Evolutionary conservation across 2,329 filamentous ascomycete species (phyloP).

Genomic region (Scytalidium sp.): DNA sequence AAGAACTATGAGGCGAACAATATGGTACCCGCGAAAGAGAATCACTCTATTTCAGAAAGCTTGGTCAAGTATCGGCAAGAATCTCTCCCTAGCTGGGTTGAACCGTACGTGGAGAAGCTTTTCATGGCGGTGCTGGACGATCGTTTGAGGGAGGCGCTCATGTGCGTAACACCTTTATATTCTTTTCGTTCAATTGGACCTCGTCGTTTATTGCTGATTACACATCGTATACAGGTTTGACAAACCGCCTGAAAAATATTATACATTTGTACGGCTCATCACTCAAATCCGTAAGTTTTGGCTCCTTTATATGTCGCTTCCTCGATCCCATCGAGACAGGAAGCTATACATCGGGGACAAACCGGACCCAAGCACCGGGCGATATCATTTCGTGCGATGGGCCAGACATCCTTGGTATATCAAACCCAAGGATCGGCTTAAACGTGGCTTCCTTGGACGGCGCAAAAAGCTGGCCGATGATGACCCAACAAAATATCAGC

Average conservation of each 20-base stretch:
- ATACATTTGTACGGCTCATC: conserved; percentile 7
- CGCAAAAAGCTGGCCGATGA: background rate
- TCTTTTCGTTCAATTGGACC: background rate
- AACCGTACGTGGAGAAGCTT: conserved; percentile 9
- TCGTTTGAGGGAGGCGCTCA: conserved; percentile 16
- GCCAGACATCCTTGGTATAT: conserved; percentile 25
- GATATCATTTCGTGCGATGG: conserved; percentile 12
- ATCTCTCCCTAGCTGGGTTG: conserved; percentile 12
- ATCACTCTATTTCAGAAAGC: conserved; percentile 19
- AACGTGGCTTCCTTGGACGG: conserved; percentile 4
- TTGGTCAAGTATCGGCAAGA: conserved; percentile 17
- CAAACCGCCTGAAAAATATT: conserved; percentile 16
- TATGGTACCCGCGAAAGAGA: conserved; percentile 20
- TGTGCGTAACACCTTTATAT: background rate
- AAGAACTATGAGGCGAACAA: conserved; percentile 16
- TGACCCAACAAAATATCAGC: conserved; percentile 10
- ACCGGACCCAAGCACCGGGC: conserved; percentile 1
- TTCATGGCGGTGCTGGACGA: conserved; percentile 21
- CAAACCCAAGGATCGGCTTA: conserved; percentile 9
- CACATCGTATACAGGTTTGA: conserved; percentile 9
- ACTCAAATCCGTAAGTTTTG: background rate
- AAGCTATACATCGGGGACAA: conserved; percentile 1
- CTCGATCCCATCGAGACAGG: conserved; percentile 12
- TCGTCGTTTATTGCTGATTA: background rate
- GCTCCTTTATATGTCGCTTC: conserved; percentile 6